phyloP scores from a whole-genome alignment of 2,329 filamentous ascomycete genomes.

The Ascochyta clinopodiicola region DNA sequence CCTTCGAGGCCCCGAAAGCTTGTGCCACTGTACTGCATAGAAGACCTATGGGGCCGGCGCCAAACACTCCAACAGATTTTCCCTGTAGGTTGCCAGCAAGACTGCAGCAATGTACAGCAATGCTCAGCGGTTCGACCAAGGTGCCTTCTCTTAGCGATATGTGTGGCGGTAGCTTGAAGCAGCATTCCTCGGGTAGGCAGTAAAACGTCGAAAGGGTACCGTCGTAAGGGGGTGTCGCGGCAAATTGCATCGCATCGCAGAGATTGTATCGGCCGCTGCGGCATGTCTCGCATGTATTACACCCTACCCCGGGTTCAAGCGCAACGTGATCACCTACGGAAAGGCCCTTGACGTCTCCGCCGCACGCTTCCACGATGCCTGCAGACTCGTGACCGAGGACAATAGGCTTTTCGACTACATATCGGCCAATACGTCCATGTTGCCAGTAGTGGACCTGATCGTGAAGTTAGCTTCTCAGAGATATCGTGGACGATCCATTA shows the following conservation, averaged over 20 bases:
- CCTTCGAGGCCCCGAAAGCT: constrained; percentile 19
- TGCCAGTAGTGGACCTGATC: constrained; percentile 30
- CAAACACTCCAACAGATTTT: constrained; percentile 15
- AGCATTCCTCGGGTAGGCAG: constrained; percentile 31
- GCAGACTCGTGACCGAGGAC: constrained; percentile 40
- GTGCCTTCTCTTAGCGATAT: constrained; percentile 34
- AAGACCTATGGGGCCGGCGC: constrained; percentile 26
- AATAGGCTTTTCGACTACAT: constrained; percentile 30
- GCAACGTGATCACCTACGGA: constrained; percentile 37
- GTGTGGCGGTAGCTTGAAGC: constrained; percentile 34
- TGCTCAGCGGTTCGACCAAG: constrained; percentile 34
- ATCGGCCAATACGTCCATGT: constrained; percentile 32
- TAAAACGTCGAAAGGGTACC: constrained; percentile 37
- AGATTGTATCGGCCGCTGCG: constrained; percentile 31
- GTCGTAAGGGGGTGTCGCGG: constrained; percentile 34
- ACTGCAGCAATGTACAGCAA: constrained; percentile 34
- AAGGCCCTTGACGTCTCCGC: constrained; percentile 31
- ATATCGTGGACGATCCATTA: neutral
- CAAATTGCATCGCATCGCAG: constrained; percentile 32
- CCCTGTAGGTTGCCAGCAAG: constrained; percentile 51
- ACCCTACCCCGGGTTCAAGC: constrained; percentile 35
- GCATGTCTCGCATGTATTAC: constrained; percentile 28
- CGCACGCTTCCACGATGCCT: constrained; percentile 30
- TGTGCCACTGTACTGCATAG: constrained; percentile 19
- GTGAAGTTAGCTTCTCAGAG: neutral